Evolutionary conservation across 768 basidiomycete genomes (phyloP).

Genomic region (Mrakia frigida): DNA sequence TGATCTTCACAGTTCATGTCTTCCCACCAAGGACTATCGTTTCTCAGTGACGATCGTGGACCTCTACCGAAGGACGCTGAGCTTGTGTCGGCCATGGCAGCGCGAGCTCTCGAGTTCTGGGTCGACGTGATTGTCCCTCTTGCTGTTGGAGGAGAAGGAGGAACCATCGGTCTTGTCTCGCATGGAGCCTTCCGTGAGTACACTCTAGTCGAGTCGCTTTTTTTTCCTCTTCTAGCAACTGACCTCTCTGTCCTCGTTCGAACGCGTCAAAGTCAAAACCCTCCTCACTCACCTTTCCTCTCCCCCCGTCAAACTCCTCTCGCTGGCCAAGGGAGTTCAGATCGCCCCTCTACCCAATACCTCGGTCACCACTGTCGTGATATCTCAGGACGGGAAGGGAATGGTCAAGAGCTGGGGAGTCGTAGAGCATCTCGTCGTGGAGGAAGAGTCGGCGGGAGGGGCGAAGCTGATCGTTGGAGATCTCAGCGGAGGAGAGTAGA

Average conservation of each 20-base stretch:
- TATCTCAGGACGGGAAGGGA: background rate
- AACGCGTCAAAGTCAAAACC: constrained; percentile 6
- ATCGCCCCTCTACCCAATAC: constrained; percentile 7
- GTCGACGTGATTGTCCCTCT: constrained; percentile 8
- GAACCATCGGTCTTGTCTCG: background rate
- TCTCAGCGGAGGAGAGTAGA: constrained; percentile 18
- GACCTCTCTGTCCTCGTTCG: background rate
- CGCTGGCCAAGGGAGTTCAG: background rate
- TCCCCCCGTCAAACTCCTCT: background rate
- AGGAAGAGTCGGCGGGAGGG: background rate
- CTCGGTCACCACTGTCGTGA: background rate
- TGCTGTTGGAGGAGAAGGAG: background rate
- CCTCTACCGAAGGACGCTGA: constrained; percentile 10
- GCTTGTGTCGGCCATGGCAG: constrained; percentile 1
- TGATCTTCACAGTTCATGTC: constrained; percentile 1
- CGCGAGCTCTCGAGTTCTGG: constrained; percentile 13
- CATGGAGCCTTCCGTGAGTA: constrained; percentile 20
- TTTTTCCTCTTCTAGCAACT: background rate
- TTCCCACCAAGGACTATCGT: constrained; percentile 5
- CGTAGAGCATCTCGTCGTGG: background rate
- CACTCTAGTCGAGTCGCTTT: too few species aligned
- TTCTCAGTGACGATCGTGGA: background rate
- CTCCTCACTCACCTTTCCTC: constrained; percentile 9
- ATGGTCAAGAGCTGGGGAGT: background rate
- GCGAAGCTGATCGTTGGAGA: constrained; percentile 16